Base-by-base conservation (phyloP, 1,284 basidiomycete genomes). In the Chalciporus sp. region DNA sequence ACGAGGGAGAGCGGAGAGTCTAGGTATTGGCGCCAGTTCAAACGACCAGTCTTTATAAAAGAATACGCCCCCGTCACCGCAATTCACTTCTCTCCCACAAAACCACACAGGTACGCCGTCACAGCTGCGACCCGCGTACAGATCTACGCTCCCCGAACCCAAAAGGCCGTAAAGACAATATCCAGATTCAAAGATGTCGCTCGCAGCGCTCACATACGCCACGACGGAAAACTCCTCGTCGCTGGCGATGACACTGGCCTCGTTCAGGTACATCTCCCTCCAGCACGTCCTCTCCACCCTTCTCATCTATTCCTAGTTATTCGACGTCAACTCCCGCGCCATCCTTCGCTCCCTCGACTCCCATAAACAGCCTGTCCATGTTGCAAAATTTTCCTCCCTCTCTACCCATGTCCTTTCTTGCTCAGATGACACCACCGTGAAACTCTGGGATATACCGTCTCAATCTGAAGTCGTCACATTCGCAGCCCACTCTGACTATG, bases 121-220 rank as follows among this genome's bases (percentile, higher is more conserved):
- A 98, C 95, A 28, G 91, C 95, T 1, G 95, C 94, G 0, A 93
- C 95, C 0, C 82, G 95, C 56, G 88, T 99, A 2, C 92, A 99
- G 72, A 92, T 99, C 68, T 98, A 98, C 73, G 94, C 94, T 16
- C 94, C 95, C 31, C 86, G 92, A 56, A 98, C 95, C 8, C 93
- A 95, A 71, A 94, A 95, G 71, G 87, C 98, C 40, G 91, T 89
- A 16, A 99, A 99, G 78, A 97, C 94, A 0, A 95, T 99, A 57
- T 91, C 94, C 27, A 79, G 97, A 31, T 99, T 99, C 77, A 97
- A 97, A 72, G 96, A 98, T 67, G 90, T 96, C 29, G 95, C 95
- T 1, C 80, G 95, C 55, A 90, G 90, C 62, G 95, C 88, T 12
- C 82, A 84, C 64, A 94, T 98, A 56, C 83, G 97, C 51, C 83